Base-by-base conservation (phyloP, 768 basidiomycete genomes). In the Leccinum uliginosum region DNA sequence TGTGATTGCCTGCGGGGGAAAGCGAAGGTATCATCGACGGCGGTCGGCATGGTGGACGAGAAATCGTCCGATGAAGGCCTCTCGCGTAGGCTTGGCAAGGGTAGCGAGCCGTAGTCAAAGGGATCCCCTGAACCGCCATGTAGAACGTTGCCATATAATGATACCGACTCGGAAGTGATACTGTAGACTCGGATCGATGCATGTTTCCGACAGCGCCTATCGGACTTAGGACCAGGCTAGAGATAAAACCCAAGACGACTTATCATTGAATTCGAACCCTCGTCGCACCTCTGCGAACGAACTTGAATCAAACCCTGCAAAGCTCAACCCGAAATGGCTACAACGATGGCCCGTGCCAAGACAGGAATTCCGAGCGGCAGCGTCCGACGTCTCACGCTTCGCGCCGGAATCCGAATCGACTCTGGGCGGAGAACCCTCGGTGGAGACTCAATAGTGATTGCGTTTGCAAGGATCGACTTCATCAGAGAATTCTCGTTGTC, bases 221-320 rank as follows among this genome's bases (percentile, higher is more conserved):
- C 74, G n/a, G 73, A 74, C 32, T 71, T 56, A 9, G 73, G 71
- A 2, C 68, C 71, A 27, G 76, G 71, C 10, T 82, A 80, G 1
- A 86, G 85, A 62, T 87, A 90, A 68, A 88, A 89, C 1, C 80
- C 74, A 2, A 85, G 83, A 0, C 86, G 80, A 48, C 80, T 74
- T n/a, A 8, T 80, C 75, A 26, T 76, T 76, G 67, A 88, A 91
- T 66, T 91, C 89, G 59, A 91, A 92, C 2, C 85, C 87, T 50
- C 87, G 80, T 27, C 89, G 75, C n/a, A 91, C 81, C 65, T 90
- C 89, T n/a, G 86, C 84, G 60, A 90, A 92, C 0, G 87, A 86
- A 46, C n/a, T n/a, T n/a, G n/a, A n/a, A n/a, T 86, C 83, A 15
- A 91, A 77, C 0, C 89, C 89, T 4, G 73, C 76, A 62, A 92